Evolutionary conservation across 2,329 filamentous ascomycete species (phyloP).

Genomic region (Pseudopithomyces maydicus): DNA sequence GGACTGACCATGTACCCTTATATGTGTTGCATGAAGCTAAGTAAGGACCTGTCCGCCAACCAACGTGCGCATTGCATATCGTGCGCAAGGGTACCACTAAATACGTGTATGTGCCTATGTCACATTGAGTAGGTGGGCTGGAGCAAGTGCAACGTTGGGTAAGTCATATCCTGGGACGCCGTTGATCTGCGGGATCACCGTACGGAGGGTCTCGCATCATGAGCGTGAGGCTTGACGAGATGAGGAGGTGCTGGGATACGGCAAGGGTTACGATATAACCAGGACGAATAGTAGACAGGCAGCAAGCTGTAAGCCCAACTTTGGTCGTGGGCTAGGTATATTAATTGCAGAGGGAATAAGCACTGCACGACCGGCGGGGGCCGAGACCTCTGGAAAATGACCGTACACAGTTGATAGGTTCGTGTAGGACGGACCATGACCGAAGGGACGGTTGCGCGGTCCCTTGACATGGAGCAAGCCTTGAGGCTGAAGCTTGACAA

Average conservation of each 20-base stretch:
- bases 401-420: slow-evolving; percentile 1
- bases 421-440: not conserved
- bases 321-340: not conserved
- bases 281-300: slow-evolving; percentile 9
- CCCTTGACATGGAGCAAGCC: not conserved
- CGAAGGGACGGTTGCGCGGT: not conserved
- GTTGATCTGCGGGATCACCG: slow-evolving; percentile 5
- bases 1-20: not conserved
- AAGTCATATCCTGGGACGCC: slow-evolving; percentile 6
- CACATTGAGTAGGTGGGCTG: slow-evolving; percentile 20
- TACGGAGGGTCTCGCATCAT: slow-evolving; percentile 8
- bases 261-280: slow-evolving; percentile 12
- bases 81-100: slow-evolving; percentile 7
- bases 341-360: not conserved
- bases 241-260: slow-evolving; percentile 14
- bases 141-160: not conserved
- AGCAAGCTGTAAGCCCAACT: not conserved
- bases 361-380: not conserved
- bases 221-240: slow-evolving; percentile 7
- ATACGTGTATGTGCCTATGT: slow-evolving; percentile 13
- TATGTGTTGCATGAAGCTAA: not conserved
- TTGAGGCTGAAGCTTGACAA: slow-evolving; percentile 1
- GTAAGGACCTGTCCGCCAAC: not conserved
- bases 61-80: slow-evolving; percentile 3
- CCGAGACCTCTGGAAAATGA: not conserved